phyloP scores from a whole-genome alignment of 495 filamentous ascomycete species.

The Daldinia concentrica region DNA sequence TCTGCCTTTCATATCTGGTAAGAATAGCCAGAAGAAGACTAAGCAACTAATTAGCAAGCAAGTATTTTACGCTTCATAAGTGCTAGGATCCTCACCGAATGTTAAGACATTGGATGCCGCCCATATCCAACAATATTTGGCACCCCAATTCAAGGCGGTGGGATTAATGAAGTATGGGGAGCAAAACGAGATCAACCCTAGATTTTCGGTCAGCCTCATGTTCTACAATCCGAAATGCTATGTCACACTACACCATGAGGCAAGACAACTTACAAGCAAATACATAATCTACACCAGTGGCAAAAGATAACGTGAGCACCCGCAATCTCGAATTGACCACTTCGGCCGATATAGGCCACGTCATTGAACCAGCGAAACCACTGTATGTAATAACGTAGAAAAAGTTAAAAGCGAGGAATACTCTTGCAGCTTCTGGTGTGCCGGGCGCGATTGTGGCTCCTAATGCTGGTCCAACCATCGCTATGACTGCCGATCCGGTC shows the following conservation, averaged over 20 bases:
- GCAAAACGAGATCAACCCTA: constrained; percentile 51
- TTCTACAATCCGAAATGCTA: constrained; percentile 8
- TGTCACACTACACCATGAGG: constrained; percentile 6
- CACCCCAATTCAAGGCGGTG: constrained; percentile 52
- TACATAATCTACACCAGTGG: constrained; percentile 52
- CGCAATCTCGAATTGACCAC: constrained; percentile 52
- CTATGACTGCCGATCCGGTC: constrained; percentile 55
- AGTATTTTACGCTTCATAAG: neutral
- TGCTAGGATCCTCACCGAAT: constrained; percentile 31
- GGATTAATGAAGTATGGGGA: constrained; percentile 55
- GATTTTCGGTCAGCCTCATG: constrained; percentile 7
- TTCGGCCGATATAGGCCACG: constrained; percentile 51
- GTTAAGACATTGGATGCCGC: constrained; percentile 40
- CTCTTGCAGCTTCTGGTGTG: constrained; percentile 51
- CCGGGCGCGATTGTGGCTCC: constrained; percentile 47
- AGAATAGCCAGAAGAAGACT: constrained; percentile 43
- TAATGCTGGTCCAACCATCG: constrained; percentile 42
- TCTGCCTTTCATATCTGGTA: constrained; percentile 44
- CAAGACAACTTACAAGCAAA: constrained; percentile 45
- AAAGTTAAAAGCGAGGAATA: constrained; percentile 54
- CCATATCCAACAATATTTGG: constrained; percentile 58
- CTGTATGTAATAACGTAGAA: constrained; percentile 53
- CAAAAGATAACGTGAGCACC: constrained; percentile 53
- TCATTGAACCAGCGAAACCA: constrained; percentile 53
- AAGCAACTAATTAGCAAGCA: constrained; percentile 9